phyloP scores from a whole-genome alignment of 1,284 basidiomycete species.

The Microbotryum scabiosae region DNA sequence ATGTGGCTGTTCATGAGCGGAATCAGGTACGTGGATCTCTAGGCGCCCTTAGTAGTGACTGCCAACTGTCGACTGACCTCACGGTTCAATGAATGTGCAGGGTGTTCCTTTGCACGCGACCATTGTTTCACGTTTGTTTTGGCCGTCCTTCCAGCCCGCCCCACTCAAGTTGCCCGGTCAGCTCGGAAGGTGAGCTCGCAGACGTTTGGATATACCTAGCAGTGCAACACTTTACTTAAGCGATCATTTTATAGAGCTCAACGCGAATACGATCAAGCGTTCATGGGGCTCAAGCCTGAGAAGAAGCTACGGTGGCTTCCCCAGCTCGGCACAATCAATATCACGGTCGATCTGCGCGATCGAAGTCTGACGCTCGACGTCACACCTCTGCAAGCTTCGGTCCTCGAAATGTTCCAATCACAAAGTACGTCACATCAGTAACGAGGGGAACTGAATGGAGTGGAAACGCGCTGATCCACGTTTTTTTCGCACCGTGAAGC shows the following conservation, averaged over 20 bases:
- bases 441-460: too few species aligned
- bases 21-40: conserved; percentile 46
- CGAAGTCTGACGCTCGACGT: conserved; percentile 65
- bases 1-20: conserved; percentile 71
- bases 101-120: conserved; percentile 65
- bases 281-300: conserved; percentile 73
- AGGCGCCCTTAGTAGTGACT: background rate
- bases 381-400: conserved; percentile 74
- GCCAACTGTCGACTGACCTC: too few species aligned
- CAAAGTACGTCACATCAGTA: too few species aligned
- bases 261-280: conserved; percentile 64
- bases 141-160: conserved; percentile 70
- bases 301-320: conserved; percentile 79
- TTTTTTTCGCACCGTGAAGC: conserved; percentile 44
- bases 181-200: conserved; percentile 53
- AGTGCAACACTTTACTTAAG: conserved; percentile 1
- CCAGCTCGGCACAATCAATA: conserved; percentile 67
- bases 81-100: background rate
- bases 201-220: conserved; percentile 1
- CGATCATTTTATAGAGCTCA: conserved; percentile 51
- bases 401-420: conserved; percentile 74
- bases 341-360: conserved; percentile 72
- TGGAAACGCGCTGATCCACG: background rate
- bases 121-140: conserved; percentile 85
- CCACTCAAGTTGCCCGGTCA: conserved; percentile 72